Conservation (phyloP, 2,329 filamentous ascomycete species). For the Aspergillus sp. region DNA sequence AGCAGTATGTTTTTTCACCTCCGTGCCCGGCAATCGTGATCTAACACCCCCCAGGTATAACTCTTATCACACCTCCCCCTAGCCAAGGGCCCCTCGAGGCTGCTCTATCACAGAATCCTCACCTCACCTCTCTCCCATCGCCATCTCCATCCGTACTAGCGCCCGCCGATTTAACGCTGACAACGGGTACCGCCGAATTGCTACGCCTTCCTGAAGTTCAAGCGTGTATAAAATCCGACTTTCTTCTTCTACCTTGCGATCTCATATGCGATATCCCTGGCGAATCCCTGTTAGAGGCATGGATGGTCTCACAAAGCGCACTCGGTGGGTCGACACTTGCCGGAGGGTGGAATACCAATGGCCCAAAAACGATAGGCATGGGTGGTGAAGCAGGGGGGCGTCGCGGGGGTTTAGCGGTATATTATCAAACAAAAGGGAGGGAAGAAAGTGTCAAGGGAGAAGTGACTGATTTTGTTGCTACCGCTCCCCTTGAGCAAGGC, state of each 20-base stretch:
- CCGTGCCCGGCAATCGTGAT: background rate
- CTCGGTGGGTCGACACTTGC: constrained; percentile 59
- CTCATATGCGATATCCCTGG: constrained; percentile 87
- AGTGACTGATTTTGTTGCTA: constrained; percentile 89
- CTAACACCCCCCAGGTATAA: constrained; percentile 39
- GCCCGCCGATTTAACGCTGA: constrained; percentile 73
- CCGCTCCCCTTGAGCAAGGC: constrained; percentile 62
- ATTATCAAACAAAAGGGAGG: constrained; percentile 77
- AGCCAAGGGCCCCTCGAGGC: constrained; percentile 46
- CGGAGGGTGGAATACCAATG: constrained; percentile 37
- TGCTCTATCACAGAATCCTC: constrained; percentile 50
- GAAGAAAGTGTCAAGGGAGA: constrained; percentile 80
- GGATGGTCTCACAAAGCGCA: constrained; percentile 81
- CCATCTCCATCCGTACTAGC: constrained; percentile 70
- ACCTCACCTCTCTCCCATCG: constrained; percentile 49
- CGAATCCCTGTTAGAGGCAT: constrained; percentile 79
- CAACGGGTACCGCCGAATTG: constrained; percentile 85
- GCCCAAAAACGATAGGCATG: constrained; percentile 48
- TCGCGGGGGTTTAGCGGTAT: constrained; percentile 82
- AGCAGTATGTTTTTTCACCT: constrained; percentile 37
- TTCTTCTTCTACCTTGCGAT: constrained; percentile 89
- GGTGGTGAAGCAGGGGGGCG: constrained; percentile 59
- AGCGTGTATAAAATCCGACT: constrained; percentile 76
- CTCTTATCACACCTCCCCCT: constrained; percentile 48
- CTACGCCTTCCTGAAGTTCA: constrained; percentile 81